These are phyloP conservation scores for Vanrija sp. DNA, from an alignment of 1,284 basidiomycete genomes.

Conservation along the genomic window DNA sequence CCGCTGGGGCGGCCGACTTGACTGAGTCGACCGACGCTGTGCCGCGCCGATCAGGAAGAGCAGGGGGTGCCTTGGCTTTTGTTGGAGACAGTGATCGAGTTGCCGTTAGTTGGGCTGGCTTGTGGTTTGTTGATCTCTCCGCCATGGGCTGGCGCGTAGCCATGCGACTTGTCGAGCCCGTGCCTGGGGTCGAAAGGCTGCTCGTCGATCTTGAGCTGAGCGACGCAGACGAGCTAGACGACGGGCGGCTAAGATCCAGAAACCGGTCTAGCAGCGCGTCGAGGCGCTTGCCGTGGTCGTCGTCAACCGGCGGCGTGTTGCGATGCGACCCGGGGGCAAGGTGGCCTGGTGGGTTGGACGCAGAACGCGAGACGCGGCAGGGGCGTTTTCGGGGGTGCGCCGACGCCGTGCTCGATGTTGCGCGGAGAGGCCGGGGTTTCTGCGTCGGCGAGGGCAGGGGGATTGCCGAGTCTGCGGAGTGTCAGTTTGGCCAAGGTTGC, in stretches of 20 bases:
- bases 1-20: not conserved
- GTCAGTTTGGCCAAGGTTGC: not conserved
- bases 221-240: not conserved
- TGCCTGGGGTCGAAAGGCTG: not conserved
- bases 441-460: slow-evolving; percentile 14
- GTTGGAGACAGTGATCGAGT: slow-evolving; percentile 2
- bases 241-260: slow-evolving; percentile 2
- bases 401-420: not conserved
- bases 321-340: not conserved
- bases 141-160: not conserved
- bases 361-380: not conserved
- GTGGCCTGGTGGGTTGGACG: not conserved
- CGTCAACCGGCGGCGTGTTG: not conserved
- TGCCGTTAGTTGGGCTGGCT: not conserved
- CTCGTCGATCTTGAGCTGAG: not conserved
- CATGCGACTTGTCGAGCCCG: not conserved
- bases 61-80: not conserved
- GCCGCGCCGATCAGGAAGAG: not conserved
- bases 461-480: not conserved
- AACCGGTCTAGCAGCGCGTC: slow-evolving; percentile 15
- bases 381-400: not conserved
- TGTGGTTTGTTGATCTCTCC: slow-evolving; percentile 1
- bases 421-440: slow-evolving; percentile 1
- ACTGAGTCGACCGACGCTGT: not conserved
- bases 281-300: not conserved